Evolutionary conservation across 176 grass and related monocot genomes (phyloP).

Genomic region (Aegilops speltoides): DNA sequence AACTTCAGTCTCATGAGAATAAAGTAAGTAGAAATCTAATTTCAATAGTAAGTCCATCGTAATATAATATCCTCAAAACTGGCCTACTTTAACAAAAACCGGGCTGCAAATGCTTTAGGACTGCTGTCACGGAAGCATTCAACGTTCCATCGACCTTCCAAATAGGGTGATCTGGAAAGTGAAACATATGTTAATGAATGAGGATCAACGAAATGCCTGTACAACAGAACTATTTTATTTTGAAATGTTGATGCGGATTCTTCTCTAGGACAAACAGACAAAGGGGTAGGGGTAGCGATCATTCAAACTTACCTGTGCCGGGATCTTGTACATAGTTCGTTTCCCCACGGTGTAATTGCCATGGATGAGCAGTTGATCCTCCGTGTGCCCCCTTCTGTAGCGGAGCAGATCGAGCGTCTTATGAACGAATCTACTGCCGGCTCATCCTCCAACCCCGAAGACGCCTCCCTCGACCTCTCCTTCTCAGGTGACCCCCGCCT

Average conservation of each 20-base stretch:
- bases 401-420: slow-evolving; percentile 77
- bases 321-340: neutral
- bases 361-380: slow-evolving; percentile 98
- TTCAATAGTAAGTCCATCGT: neutral
- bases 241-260: neutral
- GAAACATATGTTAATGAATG: neutral
- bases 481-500: slow-evolving; percentile 56
- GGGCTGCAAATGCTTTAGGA: slow-evolving; percentile 69
- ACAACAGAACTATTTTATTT: neutral
- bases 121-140: slow-evolving; percentile 85
- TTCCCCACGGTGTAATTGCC: neutral
- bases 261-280: neutral
- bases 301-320: neutral
- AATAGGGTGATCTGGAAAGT: slow-evolving; percentile 76
- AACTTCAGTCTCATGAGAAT: neutral
- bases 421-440: slow-evolving; percentile 61
- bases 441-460: slow-evolving; percentile 54
- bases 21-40: slow-evolving; percentile 10
- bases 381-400: slow-evolving; percentile 79
- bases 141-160: slow-evolving; percentile 91
- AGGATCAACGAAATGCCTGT: neutral
- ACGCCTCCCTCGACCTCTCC: slow-evolving; percentile 74
- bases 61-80: slow-evolving; percentile 15
- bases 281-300: neutral
- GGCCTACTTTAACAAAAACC: slow-evolving; percentile 83